phyloP scores from a whole-genome alignment of 2,329 filamentous ascomycete genomes.

The Fusarium tupiense region DNA sequence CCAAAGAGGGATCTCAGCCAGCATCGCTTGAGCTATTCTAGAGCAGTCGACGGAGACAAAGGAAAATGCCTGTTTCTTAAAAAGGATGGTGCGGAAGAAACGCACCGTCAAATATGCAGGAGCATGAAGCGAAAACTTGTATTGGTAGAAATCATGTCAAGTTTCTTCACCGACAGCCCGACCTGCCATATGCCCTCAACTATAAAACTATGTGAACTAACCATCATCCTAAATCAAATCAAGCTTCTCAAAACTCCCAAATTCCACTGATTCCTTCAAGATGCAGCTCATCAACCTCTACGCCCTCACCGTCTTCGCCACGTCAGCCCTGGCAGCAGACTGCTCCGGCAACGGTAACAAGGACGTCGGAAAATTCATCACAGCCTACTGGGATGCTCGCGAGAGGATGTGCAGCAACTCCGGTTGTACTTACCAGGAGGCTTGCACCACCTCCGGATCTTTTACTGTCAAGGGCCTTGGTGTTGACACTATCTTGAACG shows the following conservation, averaged over 20 bases:
- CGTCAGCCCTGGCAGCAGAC: slow-evolving; percentile 7
- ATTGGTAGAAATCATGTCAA: accelerated
- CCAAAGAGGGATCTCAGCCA: neutral
- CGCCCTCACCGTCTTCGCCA: neutral
- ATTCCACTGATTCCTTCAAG: accelerated
- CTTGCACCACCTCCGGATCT: slow-evolving; percentile 2
- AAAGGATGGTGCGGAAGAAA: neutral
- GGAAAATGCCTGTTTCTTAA: neutral
- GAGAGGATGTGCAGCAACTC: slow-evolving; percentile 25
- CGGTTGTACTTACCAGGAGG: slow-evolving; percentile 14
- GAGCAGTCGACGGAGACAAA: neutral
- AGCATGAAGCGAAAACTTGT: neutral
- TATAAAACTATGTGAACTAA: accelerated
- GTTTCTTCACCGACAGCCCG: neutral
- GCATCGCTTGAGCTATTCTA: neutral
- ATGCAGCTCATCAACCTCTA: slow-evolving; percentile 25
- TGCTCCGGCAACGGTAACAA: slow-evolving; percentile 11
- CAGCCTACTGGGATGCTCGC: slow-evolving; percentile 23
- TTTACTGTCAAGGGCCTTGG: neutral
- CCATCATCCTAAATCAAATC: accelerated
- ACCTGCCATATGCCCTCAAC: accelerated
- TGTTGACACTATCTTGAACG: slow-evolving; percentile 1
- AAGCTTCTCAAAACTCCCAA: neutral
- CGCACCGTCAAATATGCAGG: neutral
- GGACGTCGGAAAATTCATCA: neutral